A percentile compares a stretch with the other conserved stretches of the same genome.
Evolutionary conservation across 2,329 filamentous ascomycete species (phyloP).

Genomic region (Aspergillus nomiae): DNA sequence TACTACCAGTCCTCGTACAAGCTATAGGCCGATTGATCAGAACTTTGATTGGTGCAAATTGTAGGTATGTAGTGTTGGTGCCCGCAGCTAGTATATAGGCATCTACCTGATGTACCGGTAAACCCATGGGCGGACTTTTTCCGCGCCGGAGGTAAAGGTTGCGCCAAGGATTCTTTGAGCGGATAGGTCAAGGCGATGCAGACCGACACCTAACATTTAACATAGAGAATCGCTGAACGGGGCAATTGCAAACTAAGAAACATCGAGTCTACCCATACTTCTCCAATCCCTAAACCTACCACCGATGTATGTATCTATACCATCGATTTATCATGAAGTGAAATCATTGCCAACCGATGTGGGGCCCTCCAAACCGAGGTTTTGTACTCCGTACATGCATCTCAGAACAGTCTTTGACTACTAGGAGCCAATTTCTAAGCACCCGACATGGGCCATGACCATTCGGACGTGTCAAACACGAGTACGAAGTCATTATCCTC

Average conservation of each 20-base stretch:
- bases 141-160: neutral
- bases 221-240: neutral
- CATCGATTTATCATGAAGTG: slow-evolving; percentile 15
- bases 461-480: slow-evolving; percentile 23
- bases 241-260: neutral
- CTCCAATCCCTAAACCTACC: neutral
- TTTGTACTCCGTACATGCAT: slow-evolving; percentile 15
- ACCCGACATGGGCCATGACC: slow-evolving; percentile 35
- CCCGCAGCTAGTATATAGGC: neutral
- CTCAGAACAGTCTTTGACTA: slow-evolving; percentile 9
- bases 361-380: slow-evolving; percentile 3
- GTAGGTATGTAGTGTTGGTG: neutral
- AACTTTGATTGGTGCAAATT: neutral
- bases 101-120: too few species aligned
- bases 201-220: neutral
- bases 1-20: neutral
- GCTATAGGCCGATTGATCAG: neutral
- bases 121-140: neutral
- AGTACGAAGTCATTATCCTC: slow-evolving; percentile 21
- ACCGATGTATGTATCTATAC: neutral
- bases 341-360: slow-evolving; percentile 7
- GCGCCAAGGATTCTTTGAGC: neutral
- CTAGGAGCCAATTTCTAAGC: slow-evolving; percentile 10
- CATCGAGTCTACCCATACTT: neutral
- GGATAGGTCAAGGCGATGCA: neutral